Evolutionary conservation across 768 basidiomycete genomes (phyloP).

Genomic region (Termitomyces sp.): DNA sequence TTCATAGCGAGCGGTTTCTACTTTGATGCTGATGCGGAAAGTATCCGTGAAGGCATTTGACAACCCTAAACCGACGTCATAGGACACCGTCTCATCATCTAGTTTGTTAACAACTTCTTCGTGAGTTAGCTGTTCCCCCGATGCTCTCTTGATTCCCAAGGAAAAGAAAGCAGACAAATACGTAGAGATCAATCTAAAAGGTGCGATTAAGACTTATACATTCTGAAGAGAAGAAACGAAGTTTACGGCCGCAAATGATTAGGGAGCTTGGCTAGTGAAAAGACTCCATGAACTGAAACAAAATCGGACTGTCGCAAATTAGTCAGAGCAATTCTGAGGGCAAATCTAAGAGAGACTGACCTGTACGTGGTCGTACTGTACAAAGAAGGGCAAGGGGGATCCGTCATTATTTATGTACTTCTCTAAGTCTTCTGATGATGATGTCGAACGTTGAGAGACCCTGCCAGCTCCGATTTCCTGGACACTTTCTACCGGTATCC

Average conservation of each 20-base stretch:
- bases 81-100: conserved; percentile 87
- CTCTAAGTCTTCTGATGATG: conserved; percentile 38
- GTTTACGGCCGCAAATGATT: conserved; percentile 71
- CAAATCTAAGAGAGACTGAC: conserved; percentile 28
- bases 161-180: conserved; percentile 87
- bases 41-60: conserved; percentile 66
- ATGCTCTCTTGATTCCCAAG: conserved; percentile 67
- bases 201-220: conserved; percentile 2
- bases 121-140: conserved; percentile 67
- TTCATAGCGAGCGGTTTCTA: conserved; percentile 76
- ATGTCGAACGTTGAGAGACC: conserved; percentile 18
- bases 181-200: conserved; percentile 60
- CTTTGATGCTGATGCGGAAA: conserved; percentile 74
- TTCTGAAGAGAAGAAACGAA: neutral
- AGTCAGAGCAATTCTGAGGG: neutral
- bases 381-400: conserved; percentile 71
- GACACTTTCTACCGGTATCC: conserved; percentile 71
- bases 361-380: conserved; percentile 92
- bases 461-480: conserved; percentile 59
- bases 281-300: conserved; percentile 70
- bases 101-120: conserved; percentile 91
- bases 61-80: conserved; percentile 67
- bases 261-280: conserved; percentile 73
- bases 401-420: conserved; percentile 67
- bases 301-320: conserved; percentile 73